Evolutionary conservation across 1,139 yeast genomes (phyloP).

Genomic region (Yamadazyma dendronema): DNA sequence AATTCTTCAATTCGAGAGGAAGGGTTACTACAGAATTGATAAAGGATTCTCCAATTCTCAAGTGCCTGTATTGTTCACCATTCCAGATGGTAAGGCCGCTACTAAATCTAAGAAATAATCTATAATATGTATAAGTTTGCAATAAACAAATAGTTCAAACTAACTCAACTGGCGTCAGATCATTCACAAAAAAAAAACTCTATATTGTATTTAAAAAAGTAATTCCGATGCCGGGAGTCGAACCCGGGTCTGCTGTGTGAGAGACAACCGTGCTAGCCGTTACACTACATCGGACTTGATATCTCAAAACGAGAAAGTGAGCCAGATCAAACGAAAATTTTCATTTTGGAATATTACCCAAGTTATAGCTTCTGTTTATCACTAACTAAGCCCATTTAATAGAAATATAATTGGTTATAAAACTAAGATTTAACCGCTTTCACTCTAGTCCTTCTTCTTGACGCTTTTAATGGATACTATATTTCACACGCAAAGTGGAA

Average conservation of each 20-base stretch:
- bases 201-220: slow-evolving; percentile 16
- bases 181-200: slow-evolving; percentile 9
- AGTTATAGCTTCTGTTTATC: too few relatives aligned
- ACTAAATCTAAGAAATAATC: slow-evolving; percentile 36
- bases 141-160: neutral
- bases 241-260: slow-evolving; percentile 82
- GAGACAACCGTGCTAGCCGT: slow-evolving; percentile 83
- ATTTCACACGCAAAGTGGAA: too few relatives aligned
- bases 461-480: too few relatives aligned
- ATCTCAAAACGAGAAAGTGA: neutral
- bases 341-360: too few relatives aligned
- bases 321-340: neutral
- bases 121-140: neutral
- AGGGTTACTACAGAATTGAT: slow-evolving; percentile 92
- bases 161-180: neutral
- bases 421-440: too few relatives aligned
- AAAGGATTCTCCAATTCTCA: slow-evolving; percentile 54
- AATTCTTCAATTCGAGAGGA: slow-evolving; percentile 92
- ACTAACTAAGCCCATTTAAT: too few relatives aligned
- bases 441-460: too few relatives aligned
- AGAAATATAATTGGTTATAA: too few relatives aligned
- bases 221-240: slow-evolving; percentile 78
- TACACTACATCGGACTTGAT: slow-evolving; percentile 66
- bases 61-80: slow-evolving; percentile 81
- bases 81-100: slow-evolving; percentile 94